Evolutionary conservation across 2,329 filamentous ascomycete species (phyloP).

Genomic region (Ophiostoma ips): DNA sequence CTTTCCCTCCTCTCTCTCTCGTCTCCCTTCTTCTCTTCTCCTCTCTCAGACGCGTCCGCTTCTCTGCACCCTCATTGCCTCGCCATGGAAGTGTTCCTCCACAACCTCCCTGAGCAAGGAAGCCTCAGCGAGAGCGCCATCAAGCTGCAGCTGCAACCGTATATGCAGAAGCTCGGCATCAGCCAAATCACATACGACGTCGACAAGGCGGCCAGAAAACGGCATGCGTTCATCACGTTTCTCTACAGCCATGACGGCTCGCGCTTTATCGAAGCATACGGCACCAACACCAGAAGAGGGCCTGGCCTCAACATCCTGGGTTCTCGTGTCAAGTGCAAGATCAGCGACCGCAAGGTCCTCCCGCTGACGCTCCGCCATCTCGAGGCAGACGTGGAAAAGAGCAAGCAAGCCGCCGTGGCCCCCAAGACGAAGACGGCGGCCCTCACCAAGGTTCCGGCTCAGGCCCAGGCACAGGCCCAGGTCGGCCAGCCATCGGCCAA

Average conservation of each 20-base stretch:
- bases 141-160: constrained; percentile 24
- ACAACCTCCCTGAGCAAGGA: constrained; percentile 24
- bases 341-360: constrained; percentile 11
- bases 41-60: no score
- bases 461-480: not conserved
- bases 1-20: no score
- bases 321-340: constrained; percentile 18
- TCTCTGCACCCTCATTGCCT: no score
- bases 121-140: constrained; percentile 26
- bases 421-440: not conserved
- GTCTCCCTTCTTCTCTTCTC: no score
- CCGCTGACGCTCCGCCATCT: constrained; percentile 14
- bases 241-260: constrained; percentile 24
- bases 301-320: constrained; percentile 18
- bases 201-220: constrained; percentile 25
- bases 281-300: constrained; percentile 6
- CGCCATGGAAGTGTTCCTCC: constrained; percentile 33
- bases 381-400: constrained; percentile 5
- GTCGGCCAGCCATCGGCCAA: not conserved
- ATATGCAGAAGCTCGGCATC: constrained; percentile 28
- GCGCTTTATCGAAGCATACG: constrained; percentile 27
- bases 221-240: constrained; percentile 29
- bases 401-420: not conserved
- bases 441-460: not conserved
- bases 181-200: constrained; percentile 24